A percentile compares a stretch with the other conserved stretches of the same genome.
phyloP scores from a whole-genome alignment of 805 yeast species.

The Lachancea cidri region DNA sequence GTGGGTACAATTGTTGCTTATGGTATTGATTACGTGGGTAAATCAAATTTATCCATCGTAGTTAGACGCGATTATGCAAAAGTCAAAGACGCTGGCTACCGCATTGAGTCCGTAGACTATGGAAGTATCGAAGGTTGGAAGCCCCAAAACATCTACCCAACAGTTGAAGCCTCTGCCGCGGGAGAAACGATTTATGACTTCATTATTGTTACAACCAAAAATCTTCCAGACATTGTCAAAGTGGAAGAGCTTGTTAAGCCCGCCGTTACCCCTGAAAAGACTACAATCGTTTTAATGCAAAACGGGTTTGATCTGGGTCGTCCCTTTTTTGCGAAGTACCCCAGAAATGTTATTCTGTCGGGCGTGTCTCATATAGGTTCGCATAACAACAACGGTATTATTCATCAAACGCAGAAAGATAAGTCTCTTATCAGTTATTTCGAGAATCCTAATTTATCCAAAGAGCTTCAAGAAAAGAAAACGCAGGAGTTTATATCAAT shows the following conservation, averaged over 20 bases:
- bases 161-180: conserved; percentile 37
- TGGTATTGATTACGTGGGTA: conserved; percentile 44
- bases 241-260: conserved; percentile 49
- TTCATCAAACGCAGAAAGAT: conserved; percentile 45
- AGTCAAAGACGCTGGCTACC: conserved; percentile 45
- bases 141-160: conserved; percentile 40
- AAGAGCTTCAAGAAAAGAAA: conserved; percentile 22
- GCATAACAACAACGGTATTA: conserved; percentile 39
- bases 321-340: conserved; percentile 45
- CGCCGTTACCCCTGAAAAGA: conserved; percentile 39
- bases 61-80: conserved; percentile 52
- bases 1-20: conserved; percentile 70
- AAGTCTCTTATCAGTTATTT: conserved; percentile 43
- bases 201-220: conserved; percentile 56
- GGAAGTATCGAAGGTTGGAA: conserved; percentile 45
- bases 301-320: conserved; percentile 59
- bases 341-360: conserved; percentile 45
- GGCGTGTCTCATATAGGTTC: conserved; percentile 59
- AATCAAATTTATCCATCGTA: conserved; percentile 49
- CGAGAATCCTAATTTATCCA: conserved; percentile 33
- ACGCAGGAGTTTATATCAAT: conserved; percentile 41
- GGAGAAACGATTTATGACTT: conserved; percentile 41
- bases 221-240: conserved; percentile 53
- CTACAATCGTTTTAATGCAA: conserved; percentile 50
- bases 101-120: conserved; percentile 51